Percentiles rank a stretch among this genome's conserved stretches.
phyloP scores from a whole-genome alignment of 2,329 filamentous ascomycete species.

The Aspergillus quadrilineatus region DNA sequence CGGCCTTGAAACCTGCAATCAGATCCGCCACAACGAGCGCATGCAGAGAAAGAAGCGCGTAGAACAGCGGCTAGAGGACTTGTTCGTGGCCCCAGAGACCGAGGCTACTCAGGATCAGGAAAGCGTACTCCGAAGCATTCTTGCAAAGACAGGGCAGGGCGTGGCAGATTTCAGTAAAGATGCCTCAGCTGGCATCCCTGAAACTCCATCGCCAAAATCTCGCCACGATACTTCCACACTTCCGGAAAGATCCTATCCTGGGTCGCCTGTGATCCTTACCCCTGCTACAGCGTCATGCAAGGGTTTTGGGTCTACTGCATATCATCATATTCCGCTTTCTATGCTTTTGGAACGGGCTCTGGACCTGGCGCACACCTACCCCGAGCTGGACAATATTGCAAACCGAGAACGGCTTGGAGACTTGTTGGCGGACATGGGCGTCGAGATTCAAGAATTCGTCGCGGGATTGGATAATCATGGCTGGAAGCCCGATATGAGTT shows the following conservation, averaged over 20 bases:
- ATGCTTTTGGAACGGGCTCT: slow-evolving; percentile 16
- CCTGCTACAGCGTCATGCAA: slow-evolving; percentile 6
- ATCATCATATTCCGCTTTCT: slow-evolving; percentile 15
- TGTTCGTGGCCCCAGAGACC: slow-evolving; percentile 20
- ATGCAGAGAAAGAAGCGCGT: slow-evolving; percentile 13
- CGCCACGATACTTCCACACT: not conserved
- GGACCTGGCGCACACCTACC: slow-evolving; percentile 15
- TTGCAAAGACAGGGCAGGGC: slow-evolving; percentile 9
- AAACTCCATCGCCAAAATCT: slow-evolving; percentile 3
- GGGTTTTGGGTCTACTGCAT: slow-evolving; percentile 9
- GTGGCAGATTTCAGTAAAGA: not conserved
- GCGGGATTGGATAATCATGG: slow-evolving; percentile 7
- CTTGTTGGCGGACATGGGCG: slow-evolving; percentile 16
- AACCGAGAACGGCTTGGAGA: slow-evolving; percentile 19
- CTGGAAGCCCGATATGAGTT: slow-evolving; percentile 8
- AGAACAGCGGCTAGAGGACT: slow-evolving; percentile 17
- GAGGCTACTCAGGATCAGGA: slow-evolving; percentile 1
- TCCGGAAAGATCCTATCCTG: slow-evolving; percentile 3
- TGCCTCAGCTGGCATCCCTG: not conserved
- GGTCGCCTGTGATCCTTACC: slow-evolving; percentile 13
- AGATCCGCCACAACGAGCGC: slow-evolving; percentile 20
- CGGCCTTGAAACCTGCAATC: slow-evolving; percentile 21
- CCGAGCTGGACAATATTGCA: slow-evolving; percentile 21
- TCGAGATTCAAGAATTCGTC: slow-evolving; percentile 3
- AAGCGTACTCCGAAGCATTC: slow-evolving; percentile 12